phyloP scores from a whole-genome alignment of 257 asterid species.

The Solanum tacnaense region DNA sequence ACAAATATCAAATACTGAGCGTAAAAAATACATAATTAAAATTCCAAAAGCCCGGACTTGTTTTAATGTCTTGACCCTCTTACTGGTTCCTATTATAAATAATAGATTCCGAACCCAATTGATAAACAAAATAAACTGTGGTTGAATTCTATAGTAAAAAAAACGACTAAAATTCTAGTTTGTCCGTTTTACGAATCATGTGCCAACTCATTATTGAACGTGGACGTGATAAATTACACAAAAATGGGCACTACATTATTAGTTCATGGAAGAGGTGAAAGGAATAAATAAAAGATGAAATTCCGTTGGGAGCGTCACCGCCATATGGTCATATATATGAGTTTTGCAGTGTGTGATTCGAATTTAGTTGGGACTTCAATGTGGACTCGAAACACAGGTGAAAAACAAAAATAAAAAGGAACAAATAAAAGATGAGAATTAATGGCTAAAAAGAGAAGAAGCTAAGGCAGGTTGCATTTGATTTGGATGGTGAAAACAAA shows the following conservation, averaged over 20 bases:
- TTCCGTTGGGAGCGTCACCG: no score
- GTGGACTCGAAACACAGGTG: no score
- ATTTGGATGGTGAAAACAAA: neutral
- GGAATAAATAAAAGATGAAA: no score
- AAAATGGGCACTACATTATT: neutral
- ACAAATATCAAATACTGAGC: neutral
- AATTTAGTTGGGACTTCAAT: no score
- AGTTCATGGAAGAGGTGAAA: neutral
- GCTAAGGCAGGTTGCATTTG: conserved; percentile 11
- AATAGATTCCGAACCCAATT: neutral
- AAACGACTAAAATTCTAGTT: neutral
- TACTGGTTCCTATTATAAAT: neutral
- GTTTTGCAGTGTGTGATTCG: no score
- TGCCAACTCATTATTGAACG: neutral
- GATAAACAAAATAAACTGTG: neutral
- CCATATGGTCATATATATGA: no score
- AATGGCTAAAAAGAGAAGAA: neutral
- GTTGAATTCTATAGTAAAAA: neutral
- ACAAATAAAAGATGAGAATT: conserved; percentile 6
- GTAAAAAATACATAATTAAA: no score
- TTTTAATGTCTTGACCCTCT: neutral
- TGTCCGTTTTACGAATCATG: neutral
- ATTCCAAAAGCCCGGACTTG: neutral
- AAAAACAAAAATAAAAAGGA: neutral
- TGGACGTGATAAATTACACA: neutral